A percentile compares a stretch with the other conserved stretches of the same genome.
Conservation (phyloP, 2,329 filamentous ascomycete genomes). For the Dothistroma septosporum region DNA sequence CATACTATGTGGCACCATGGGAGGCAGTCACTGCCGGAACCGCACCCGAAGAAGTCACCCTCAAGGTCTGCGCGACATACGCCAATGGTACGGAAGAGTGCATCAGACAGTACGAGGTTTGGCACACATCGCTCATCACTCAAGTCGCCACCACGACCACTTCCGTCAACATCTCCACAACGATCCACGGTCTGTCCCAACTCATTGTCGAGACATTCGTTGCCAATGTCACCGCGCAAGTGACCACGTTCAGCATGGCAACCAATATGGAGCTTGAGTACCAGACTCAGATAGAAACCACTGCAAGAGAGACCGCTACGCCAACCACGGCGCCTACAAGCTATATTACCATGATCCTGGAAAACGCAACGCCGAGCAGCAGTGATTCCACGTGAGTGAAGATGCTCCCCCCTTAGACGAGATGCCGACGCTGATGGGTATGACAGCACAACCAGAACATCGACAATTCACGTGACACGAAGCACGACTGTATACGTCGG, state of each 20-base stretch:
- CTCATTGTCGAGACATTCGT: conserved; percentile 40
- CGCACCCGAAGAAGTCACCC: conserved; percentile 38
- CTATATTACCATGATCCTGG: conserved; percentile 30
- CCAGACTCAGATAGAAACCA: conserved; percentile 35
- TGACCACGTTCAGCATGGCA: conserved; percentile 39
- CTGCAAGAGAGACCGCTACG: conserved; percentile 15
- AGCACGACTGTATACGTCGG: conserved; percentile 23
- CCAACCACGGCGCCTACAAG: conserved; percentile 28
- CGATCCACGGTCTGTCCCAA: conserved; percentile 34
- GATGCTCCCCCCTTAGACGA: background rate
- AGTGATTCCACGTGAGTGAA: conserved; percentile 23
- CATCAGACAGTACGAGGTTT: conserved; percentile 41
- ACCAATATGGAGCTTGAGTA: conserved; percentile 39
- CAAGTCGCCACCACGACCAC: conserved; percentile 35
- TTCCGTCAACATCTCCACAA: conserved; percentile 39
- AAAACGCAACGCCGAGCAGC: conserved; percentile 17
- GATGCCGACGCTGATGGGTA: background rate
- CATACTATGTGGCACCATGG: conserved; percentile 46
- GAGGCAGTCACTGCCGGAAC: conserved; percentile 39
- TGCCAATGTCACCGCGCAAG: conserved; percentile 37
- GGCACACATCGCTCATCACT: conserved; percentile 40
- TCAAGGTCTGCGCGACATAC: conserved; percentile 40
- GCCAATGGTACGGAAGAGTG: conserved; percentile 39
- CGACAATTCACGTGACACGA: conserved; percentile 19
- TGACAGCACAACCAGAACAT: conserved; percentile 15